phyloP scores from a whole-genome alignment of 2,329 filamentous ascomycete species.

The Hypoxylon sp. region DNA sequence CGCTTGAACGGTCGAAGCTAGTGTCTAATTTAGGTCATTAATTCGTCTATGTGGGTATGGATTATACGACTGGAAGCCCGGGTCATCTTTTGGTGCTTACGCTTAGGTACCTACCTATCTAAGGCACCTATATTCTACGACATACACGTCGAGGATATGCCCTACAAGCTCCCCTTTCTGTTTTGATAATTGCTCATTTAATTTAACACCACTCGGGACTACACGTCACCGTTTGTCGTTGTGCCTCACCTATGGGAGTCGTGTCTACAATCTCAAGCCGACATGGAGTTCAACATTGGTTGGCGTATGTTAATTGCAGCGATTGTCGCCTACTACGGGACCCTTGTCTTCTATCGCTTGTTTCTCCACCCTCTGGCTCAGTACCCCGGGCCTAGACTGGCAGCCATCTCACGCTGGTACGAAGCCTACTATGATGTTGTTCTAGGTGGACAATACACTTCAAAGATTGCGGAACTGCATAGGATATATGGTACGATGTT shows the following conservation, averaged over 20 bases:
- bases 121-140: no score
- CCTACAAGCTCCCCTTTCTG: no score
- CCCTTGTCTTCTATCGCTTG: slow-evolving; percentile 40
- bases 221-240: neutral
- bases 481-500: slow-evolving; percentile 45
- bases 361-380: slow-evolving; percentile 46
- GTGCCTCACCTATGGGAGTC: neutral
- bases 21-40: no score
- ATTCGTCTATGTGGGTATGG: no score
- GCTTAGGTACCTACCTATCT: no score
- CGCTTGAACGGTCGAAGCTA: no score
- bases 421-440: slow-evolving; percentile 50
- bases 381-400: slow-evolving; percentile 47
- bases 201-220: no score
- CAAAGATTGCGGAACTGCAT: slow-evolving; percentile 48
- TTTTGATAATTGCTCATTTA: no score
- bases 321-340: slow-evolving; percentile 18
- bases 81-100: no score
- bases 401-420: slow-evolving; percentile 42
- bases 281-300: slow-evolving; percentile 1
- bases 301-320: neutral
- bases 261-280: neutral
- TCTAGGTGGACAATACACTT: slow-evolving; percentile 44
- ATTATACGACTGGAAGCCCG: no score
- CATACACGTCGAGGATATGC: no score